Conservation (phyloP, 208 protist genomes). For the Naegleria gruberi region DNA sequence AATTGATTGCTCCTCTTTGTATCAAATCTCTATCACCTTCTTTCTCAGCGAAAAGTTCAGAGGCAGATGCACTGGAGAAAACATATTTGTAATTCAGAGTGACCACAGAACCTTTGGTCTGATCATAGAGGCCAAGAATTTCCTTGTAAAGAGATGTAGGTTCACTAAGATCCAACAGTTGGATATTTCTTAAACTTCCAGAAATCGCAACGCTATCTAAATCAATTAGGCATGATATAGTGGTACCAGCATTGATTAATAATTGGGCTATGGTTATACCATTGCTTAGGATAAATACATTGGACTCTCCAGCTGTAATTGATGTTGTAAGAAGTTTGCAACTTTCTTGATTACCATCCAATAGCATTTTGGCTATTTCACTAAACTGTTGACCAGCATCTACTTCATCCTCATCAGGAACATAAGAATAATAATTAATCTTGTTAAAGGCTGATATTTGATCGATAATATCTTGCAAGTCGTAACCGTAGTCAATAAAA, state of each 20-base stretch:
- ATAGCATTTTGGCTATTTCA: neutral
- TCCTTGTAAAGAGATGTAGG: neutral
- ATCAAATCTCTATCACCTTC: neutral
- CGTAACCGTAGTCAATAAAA: conserved; percentile 9
- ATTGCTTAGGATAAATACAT: neutral
- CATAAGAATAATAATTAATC: conserved; percentile 1
- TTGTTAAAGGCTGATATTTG: neutral
- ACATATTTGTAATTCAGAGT: neutral
- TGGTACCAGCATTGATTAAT: neutral
- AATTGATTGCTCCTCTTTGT: neutral
- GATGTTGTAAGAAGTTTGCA: neutral
- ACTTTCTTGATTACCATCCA: neutral
- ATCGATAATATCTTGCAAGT: conserved; percentile 5
- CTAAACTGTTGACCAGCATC: neutral
- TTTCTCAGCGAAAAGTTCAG: neutral
- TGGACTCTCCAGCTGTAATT: neutral
- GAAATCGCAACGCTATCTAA: neutral
- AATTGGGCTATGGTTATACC: neutral
- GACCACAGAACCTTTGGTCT: neutral
- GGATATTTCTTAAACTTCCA: neutral
- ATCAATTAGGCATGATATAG: neutral
- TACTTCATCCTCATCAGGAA: neutral
- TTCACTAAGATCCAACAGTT: neutral
- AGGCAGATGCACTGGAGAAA: neutral
- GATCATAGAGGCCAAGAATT: neutral